Base-by-base conservation (phyloP, 257 asterid genomes). In the Cynanchum wilfordii region DNA sequence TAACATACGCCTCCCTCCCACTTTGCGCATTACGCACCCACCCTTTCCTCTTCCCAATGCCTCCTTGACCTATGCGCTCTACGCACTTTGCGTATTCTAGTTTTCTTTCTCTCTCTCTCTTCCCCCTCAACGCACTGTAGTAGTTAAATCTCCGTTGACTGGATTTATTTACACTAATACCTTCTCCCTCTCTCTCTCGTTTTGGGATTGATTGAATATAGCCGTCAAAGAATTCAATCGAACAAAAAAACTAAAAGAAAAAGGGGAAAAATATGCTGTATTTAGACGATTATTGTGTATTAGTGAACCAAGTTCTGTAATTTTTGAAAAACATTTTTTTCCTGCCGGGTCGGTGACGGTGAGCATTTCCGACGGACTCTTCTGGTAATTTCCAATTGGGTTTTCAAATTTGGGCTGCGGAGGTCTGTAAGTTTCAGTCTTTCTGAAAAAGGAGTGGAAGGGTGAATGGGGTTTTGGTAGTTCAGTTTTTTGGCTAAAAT, bases 31-130 rank as follows among this genome's bases (percentile, higher is more conserved):
- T 82, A 24, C 81, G 36, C 83, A 73, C 84, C 76, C 65, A 10
- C 71, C 33, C 69, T 67, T 80, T 55, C 70, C 66, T 5, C 27
- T 72, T 76, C 80, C 81, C 80, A 56, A 82, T 64, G 72, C 72
- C 50, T 13, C 33, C 42, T 85, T 82, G 87, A 85, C 88, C 82
- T 77, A 57, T 83, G 85, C 79, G 80, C 83, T 57, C 70, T 19
- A 69, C 87, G 84, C 85, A 86, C 83, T 66, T 87, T 86, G 87
- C 94, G 92, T 84, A 79, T 85, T 77, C 85, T 77, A 82, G 74
- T 86, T 78, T 76, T 76, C 76, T 58, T 50, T 78, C 77, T 73
- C 79, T 57, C 55, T 52, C 76, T 77, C 69, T 75, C 79, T 71
- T 4, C 6, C 47, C 47, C 75, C 36, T 51, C 69, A 58, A 58